Conservation (phyloP, 306 rosid species). For the Prunus mume region DNA sequence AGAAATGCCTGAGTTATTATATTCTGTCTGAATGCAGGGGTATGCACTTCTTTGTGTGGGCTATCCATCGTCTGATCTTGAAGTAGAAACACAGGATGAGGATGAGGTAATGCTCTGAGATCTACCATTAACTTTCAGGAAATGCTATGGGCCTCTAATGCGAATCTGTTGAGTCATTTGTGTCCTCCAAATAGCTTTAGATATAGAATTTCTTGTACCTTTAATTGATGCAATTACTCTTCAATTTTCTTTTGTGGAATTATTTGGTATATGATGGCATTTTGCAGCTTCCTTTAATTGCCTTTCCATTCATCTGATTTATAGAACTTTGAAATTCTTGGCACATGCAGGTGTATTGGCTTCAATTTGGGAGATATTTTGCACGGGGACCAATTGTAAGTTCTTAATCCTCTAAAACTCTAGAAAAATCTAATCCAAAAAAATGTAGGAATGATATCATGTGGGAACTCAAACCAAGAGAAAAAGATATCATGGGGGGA, state of each 20-base stretch:
- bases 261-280: background rate
- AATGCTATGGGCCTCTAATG: conserved; percentile 6
- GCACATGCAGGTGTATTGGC: conserved; percentile 88
- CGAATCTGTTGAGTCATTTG: background rate
- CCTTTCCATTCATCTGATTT: background rate
- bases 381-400: conserved; percentile 95
- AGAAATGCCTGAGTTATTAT: background rate
- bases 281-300: background rate
- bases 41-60: conserved; percentile 99
- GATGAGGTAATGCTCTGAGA: conserved; percentile 69
- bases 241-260: background rate
- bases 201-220: background rate
- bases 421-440: background rate
- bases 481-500: background rate
- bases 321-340: conserved; percentile 11
- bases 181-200: background rate
- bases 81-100: conserved; percentile 99
- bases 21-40: conserved; percentile 56
- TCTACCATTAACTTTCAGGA: conserved; percentile 12
- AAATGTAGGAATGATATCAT: background rate
- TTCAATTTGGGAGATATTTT: conserved; percentile 96
- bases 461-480: background rate
- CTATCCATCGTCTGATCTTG: conserved; percentile 82
- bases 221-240: background rate
- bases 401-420: conserved; percentile 25